phyloP scores from a whole-genome alignment of 208 protist genomes.

The Leptomonas pyrrhocoris region DNA sequence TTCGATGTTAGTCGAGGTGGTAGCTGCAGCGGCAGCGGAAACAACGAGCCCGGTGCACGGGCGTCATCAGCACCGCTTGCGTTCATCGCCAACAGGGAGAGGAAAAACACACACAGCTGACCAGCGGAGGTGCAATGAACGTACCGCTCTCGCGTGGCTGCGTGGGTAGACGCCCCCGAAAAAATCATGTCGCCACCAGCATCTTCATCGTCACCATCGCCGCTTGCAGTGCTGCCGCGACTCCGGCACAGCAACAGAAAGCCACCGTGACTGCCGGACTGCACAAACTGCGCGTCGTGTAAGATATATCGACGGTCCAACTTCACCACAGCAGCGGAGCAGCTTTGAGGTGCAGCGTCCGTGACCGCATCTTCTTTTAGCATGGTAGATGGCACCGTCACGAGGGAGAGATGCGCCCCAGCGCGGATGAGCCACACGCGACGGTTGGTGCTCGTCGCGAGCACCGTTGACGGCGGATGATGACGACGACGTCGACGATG shows the following conservation, averaged over 20 bases:
- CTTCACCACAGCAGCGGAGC: constrained; percentile 1
- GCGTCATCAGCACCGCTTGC: neutral
- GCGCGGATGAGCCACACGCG: constrained; percentile 26
- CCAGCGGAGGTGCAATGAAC: constrained; percentile 2
- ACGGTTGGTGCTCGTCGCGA: constrained; percentile 28
- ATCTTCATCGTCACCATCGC: neutral
- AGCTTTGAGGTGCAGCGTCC: neutral
- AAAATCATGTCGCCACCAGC: neutral
- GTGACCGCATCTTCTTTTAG: too few species aligned
- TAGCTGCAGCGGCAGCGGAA: constrained; percentile 21
- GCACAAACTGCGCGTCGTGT: constrained; percentile 32
- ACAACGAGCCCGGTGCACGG: constrained; percentile 1
- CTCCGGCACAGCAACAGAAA: constrained; percentile 30
- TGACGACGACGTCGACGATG: constrained; percentile 10
- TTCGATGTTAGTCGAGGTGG: neutral
- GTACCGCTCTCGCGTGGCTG: constrained; percentile 5
- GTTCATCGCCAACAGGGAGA: constrained; percentile 19
- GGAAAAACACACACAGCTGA: constrained; percentile 22
- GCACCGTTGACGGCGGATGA: constrained; percentile 5
- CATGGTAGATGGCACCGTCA: constrained; percentile 6
- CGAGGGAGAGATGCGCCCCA: constrained; percentile 10
- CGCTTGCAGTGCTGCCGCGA: neutral
- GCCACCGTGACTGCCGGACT: constrained; percentile 12
- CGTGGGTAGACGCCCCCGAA: neutral
- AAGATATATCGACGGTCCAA: neutral